A percentile compares a stretch with the other conserved stretches of the same genome.
Conservation (phyloP, 805 yeast species). For the Yarrowia sp. region DNA sequence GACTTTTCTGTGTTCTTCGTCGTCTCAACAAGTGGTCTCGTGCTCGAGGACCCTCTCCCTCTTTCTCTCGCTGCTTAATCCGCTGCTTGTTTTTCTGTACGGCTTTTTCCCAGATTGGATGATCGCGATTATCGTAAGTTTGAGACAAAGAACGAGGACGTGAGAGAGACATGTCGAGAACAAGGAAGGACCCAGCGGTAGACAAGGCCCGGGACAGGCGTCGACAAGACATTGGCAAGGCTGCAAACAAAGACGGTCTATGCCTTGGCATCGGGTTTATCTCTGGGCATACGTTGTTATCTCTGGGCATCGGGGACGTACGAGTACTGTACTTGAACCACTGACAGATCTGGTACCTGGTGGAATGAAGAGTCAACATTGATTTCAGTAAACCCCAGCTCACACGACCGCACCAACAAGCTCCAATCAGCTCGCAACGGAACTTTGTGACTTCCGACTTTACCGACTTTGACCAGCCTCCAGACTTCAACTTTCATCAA, state of each 20-base stretch:
- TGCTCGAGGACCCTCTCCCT: not conserved
- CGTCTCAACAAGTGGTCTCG: no score
- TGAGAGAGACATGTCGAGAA: not conserved
- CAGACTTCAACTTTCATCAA: not conserved
- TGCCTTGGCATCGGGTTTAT: conserved; percentile 21
- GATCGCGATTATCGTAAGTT: conserved; percentile 38
- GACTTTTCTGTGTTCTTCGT: no score
- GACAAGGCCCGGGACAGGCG: not conserved
- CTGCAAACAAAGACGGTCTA: no score
- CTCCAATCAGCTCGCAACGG: not conserved
- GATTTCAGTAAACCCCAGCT: no score
- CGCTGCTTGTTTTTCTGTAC: conserved; percentile 9
- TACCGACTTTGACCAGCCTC: no score
- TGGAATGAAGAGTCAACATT: no score
- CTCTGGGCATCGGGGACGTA: not conserved
- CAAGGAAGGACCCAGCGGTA: not conserved
- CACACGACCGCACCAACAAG: no score
- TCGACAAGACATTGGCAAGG: not conserved
- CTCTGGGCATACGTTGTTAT: not conserved
- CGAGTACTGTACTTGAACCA: no score
- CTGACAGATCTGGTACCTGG: no score
- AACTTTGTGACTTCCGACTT: not conserved
- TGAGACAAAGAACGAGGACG: conserved; percentile 2
- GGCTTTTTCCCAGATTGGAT: conserved; percentile 21
- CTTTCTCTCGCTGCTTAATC: not conserved